Evolutionary conservation across 331 rosid genomes (phyloP), one percentile per base, ranked within the genome.

Genomic region (Pyrus hybrid): DNA sequence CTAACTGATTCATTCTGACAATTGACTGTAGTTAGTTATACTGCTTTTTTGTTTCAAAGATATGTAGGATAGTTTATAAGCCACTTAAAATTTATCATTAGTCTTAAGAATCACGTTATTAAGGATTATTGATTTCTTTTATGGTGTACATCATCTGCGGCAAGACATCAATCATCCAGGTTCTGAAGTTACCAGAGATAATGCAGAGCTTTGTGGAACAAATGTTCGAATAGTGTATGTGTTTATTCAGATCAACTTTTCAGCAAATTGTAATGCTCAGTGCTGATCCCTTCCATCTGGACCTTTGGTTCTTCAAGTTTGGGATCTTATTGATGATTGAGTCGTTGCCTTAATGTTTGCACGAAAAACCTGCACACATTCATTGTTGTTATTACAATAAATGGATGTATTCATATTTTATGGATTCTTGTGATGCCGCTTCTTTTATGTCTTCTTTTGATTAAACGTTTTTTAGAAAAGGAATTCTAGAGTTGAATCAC

Each of bases 351-450:
- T 91, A 89, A 86, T 81, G 67, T 86, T 90, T 86, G 85, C 78
- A 80, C 84, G 83, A 56, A 81, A 67, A 89, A 92, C 99, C 99
- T 95, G 99, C 99, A 95, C 83, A 92, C 89, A 90, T 89, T 88
- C 96, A 89, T 87, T 88, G 86, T 85, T 83, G 88, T 87, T 81
- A 96, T 87, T 79, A 89, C 90, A 89, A 85, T 88, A 87, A 76
- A 86, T 82, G 91, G 78, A 84, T 76, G 71, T 74, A 89, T 86
- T 87, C 81, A 82, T 78, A 86, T 85, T 87, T 83, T 83, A 73
- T 64, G 83, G 85, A 83, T 89, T 86, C 68, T 74, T 84, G 76
- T 80, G 77, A 72, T 62, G 72, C 76, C 70, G 74, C 72, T 81
- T 80, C 84, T 63, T 80, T 83, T 75, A 61, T 71, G 76, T 71